Conservation (phyloP, 768 basidiomycete species). For the Tremella mesenterica region DNA sequence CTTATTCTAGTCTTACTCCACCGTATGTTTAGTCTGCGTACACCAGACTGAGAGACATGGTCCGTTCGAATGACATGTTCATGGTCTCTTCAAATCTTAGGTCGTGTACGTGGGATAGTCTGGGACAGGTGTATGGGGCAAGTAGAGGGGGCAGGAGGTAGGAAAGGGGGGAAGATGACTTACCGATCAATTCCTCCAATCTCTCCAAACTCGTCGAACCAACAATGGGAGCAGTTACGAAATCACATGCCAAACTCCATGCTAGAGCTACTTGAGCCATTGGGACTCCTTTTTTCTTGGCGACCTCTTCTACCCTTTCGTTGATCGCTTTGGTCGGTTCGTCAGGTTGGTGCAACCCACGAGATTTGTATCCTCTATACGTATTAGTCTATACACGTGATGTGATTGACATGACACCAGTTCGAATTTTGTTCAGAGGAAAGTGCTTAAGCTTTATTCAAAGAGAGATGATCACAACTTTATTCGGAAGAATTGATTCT, state of each 20-base stretch:
- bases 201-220: conserved; percentile 47
- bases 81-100: too few species aligned
- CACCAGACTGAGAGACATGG: neutral
- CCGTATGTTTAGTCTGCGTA: neutral
- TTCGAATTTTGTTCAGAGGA: too few species aligned
- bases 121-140: neutral
- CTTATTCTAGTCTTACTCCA: neutral
- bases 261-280: conserved; percentile 51
- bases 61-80: too few species aligned
- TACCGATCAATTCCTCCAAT: conserved; percentile 44
- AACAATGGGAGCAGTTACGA: conserved; percentile 49
- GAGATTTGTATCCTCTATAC: conserved; percentile 1
- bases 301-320: conserved; percentile 47
- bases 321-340: conserved; percentile 46
- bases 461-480: too few species aligned
- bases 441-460: too few species aligned
- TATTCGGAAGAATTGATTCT: too few species aligned
- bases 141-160: neutral
- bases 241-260: conserved; percentile 47
- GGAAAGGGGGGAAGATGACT: neutral
- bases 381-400: neutral
- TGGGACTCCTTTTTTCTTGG: conserved; percentile 46
- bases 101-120: too few species aligned
- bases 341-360: conserved; percentile 7
- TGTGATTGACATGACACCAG: too few species aligned